A percentile compares a stretch with the other conserved stretches of the same genome.
These are phyloP conservation scores for Alternaria angustiovoidea DNA, from an alignment of 2,329 filamentous ascomycete species.

Conservation along the genomic window DNA sequence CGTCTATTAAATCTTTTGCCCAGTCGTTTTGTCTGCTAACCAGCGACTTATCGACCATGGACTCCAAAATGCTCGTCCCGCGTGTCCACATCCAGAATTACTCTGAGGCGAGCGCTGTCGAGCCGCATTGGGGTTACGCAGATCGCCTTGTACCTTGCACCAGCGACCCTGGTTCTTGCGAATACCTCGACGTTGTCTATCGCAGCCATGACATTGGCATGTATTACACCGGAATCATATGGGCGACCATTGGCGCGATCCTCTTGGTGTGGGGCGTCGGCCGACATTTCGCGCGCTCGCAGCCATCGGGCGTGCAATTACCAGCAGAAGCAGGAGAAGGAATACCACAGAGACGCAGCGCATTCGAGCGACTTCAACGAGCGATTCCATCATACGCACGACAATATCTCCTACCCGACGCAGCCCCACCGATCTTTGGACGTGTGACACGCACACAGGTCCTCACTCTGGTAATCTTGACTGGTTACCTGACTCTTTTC, in stretches of 20 bases:
- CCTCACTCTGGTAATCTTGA: conserved; percentile 64
- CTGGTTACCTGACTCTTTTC: conserved; percentile 71
- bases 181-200: conserved; percentile 66
- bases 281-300: conserved; percentile 39
- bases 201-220: conserved; percentile 62
- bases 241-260: conserved; percentile 61
- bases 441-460: conserved; percentile 74
- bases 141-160: conserved; percentile 64
- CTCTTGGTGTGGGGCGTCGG: conserved; percentile 55
- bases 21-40: conserved; percentile 12
- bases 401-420: conserved; percentile 68
- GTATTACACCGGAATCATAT: conserved; percentile 65
- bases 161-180: conserved; percentile 65
- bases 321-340: conserved; percentile 31
- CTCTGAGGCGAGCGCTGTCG: conserved; percentile 49
- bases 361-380: conserved; percentile 36
- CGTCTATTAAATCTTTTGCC: conserved; percentile 19
- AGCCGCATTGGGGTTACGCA: conserved; percentile 66
- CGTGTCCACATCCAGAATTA: conserved; percentile 55
- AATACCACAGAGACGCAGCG: conserved; percentile 31
- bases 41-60: conserved; percentile 24
- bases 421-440: conserved; percentile 67
- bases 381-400: conserved; percentile 56
- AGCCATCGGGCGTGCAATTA: conserved; percentile 37
- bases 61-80: conserved; percentile 28